Evolutionary conservation across 169 alveolate species (phyloP), one percentile per base, ranked within the genome.

Genomic region (Plasmodium relictum): DNA sequence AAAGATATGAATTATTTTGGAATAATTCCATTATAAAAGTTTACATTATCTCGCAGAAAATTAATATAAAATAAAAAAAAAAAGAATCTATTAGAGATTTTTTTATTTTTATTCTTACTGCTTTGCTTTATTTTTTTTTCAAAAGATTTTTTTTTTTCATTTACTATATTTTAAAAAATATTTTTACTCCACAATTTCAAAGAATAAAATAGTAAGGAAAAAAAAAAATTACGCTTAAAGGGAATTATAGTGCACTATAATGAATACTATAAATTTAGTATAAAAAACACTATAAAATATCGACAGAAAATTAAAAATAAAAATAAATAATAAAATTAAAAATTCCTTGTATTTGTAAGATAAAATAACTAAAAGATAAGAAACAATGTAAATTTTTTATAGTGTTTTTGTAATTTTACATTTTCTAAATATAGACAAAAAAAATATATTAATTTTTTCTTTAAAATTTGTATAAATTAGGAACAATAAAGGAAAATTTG

Each of bases 81-180:
- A 45, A 70, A 24, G 31, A 70, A 10, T 70, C 78, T 70, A 70
- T 45, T 22, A 70, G 12, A 70, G 41, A 50, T 45, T 45, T 12
- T 48, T 16, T 39, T 31, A 31, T 31, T 39, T 63, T 63, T 37
- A 4, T 63, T 63, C 31, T 31, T 37, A n/a, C 8, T 31, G 39
- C 45, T 22, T 59, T 59, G 69, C 41, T 31, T 31, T 61, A 7
- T 61, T 59, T 18, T 59, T 61, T 18, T 61, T 6, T 61, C 18
- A 7, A 9, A 10, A 10, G 2, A 48, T 0, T 1, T 12, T 48
- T 48, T n/a, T 2, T 48, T 48, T 10, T 48, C 59, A 48, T n/a
- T n/a, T 48, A n/a, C n/a, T n/a, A n/a, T n/a, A 5, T 48, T n/a
- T n/a, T 1, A 12, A 12, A 48, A 48, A n/a, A n/a, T 48, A n/a